phyloP scores from a whole-genome alignment of 2,329 filamentous ascomycete species.

The Aspergillus uvarum region DNA sequence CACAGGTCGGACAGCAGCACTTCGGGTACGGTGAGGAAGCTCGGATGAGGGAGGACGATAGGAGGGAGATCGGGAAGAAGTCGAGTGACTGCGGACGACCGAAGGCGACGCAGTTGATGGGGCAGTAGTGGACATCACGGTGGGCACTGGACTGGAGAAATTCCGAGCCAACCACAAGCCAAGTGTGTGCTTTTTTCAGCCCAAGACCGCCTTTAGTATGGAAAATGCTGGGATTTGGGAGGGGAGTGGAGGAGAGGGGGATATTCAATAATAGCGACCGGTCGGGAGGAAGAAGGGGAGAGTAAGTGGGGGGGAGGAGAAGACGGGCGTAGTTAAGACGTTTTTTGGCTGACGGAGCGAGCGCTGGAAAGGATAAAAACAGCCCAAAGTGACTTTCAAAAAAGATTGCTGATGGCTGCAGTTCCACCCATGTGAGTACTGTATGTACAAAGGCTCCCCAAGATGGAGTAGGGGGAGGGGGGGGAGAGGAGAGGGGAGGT shows the following conservation, averaged over 20 bases:
- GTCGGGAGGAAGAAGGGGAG: constrained; percentile 25
- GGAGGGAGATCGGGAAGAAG: constrained; percentile 46
- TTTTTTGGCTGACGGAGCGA: constrained; percentile 23
- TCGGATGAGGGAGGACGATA: constrained; percentile 43
- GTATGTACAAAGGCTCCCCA: background rate
- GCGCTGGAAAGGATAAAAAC: constrained; percentile 17
- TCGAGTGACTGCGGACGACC: constrained; percentile 52
- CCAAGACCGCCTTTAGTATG: constrained; percentile 7
- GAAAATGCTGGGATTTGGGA: constrained; percentile 11
- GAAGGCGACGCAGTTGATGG: constrained; percentile 45
- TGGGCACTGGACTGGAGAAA: constrained; percentile 9
- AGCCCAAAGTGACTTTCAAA: constrained; percentile 12
- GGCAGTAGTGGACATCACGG: constrained; percentile 49
- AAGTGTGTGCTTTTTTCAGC: constrained; percentile 13
- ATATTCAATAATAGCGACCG: constrained; percentile 15
- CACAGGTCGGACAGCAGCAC: constrained; percentile 44
- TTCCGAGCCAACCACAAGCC: constrained; percentile 13
- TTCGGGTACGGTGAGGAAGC: constrained; percentile 48
- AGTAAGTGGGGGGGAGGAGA: constrained; percentile 10
- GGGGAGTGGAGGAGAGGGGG: constrained; percentile 14
- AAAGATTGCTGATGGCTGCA: constrained; percentile 12
- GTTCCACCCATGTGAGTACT: constrained; percentile 18
- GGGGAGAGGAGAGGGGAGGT: background rate
- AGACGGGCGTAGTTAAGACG: background rate
- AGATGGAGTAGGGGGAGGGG: background rate